Evolutionary conservation across 75 land plant genomes (phyloP), one percentile per base, ranked within the genome.

Genomic region (Sequoia sempervirens): DNA sequence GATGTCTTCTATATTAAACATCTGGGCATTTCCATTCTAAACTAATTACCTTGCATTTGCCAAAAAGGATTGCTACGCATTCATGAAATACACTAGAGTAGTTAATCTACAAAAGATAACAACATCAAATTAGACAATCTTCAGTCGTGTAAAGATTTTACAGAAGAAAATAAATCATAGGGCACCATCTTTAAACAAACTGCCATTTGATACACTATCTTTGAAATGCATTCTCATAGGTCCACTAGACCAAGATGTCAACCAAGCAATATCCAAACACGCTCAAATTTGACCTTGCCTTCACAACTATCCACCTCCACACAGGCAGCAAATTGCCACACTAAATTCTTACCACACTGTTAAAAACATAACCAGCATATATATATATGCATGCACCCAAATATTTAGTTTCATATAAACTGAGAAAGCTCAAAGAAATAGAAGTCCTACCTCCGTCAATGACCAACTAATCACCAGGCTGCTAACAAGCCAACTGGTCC

Each of bases 401-500:
- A 70, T 32, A 11, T 32, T 70, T 11, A 70, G 36, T 70, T 70
- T 70, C 14, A 70, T 70, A 70, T 70, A 32, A 70, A 30, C 32
- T 70, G 37, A 14, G 14, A 61, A 70, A 70, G 73, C 32, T 32
- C 37, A 70, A 36, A 58, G 15, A 20, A 61, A 43, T 37, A 64
- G 20, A 34, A 15, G 23, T 9, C 52, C 72, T 81, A 91, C 97
- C 98, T 96, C 99, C 23, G 99, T 91, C 37, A 96, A 46, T 18
- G 93, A 90, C 99, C 99, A 96, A 89, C 99, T 96, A 74, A 96
- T 86, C 56, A 96, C 89, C 87, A 96, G 82, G 15, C 91, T 85
- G 83, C 87, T 89, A 30, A 96, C 99, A 81, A 96, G 88, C 76
- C 92, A 78, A 81, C 92, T 94, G 37, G 74, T 89, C 81, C 86